These are phyloP conservation scores for Fusarium xylarioides DNA, from an alignment of 2,329 filamentous ascomycete species.

Conservation along the genomic window DNA sequence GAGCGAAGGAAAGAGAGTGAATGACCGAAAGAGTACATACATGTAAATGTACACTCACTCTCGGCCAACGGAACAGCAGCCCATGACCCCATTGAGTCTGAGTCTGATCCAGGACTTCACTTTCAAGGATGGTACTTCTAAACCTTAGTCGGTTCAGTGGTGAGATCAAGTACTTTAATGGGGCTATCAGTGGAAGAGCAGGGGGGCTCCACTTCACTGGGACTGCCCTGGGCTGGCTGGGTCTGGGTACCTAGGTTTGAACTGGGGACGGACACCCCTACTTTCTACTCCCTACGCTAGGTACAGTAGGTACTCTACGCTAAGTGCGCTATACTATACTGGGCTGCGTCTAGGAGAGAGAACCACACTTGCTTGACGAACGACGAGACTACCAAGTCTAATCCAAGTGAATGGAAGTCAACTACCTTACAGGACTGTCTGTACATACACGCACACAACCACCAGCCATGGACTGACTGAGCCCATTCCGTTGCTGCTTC, in stretches of 20 bases:
- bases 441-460: slow-evolving; percentile 40
- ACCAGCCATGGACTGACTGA: slow-evolving; percentile 45
- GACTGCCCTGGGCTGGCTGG: neutral
- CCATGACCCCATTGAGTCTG: slow-evolving; percentile 27
- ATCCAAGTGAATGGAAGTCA: slow-evolving; percentile 28
- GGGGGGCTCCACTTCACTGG: neutral
- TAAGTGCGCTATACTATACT: slow-evolving; percentile 15
- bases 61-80: slow-evolving; percentile 41
- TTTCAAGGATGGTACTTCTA: slow-evolving; percentile 7
- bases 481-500: slow-evolving; percentile 33
- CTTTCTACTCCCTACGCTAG: slow-evolving; percentile 20
- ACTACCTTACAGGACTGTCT: slow-evolving; percentile 20
- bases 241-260: neutral
- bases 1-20: neutral
- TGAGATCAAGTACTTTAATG: slow-evolving; percentile 1
- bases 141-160: neutral
- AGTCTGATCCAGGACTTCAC: slow-evolving; percentile 21
- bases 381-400: slow-evolving; percentile 33
- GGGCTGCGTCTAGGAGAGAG: slow-evolving; percentile 26
- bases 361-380: slow-evolving; percentile 36
- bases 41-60: neutral
- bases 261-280: slow-evolving; percentile 20
- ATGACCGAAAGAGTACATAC: neutral
- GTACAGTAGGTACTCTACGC: slow-evolving; percentile 8
- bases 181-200: neutral